Conservation (phyloP, 2,329 filamentous ascomycete genomes). For the Cercospora beticola region DNA sequence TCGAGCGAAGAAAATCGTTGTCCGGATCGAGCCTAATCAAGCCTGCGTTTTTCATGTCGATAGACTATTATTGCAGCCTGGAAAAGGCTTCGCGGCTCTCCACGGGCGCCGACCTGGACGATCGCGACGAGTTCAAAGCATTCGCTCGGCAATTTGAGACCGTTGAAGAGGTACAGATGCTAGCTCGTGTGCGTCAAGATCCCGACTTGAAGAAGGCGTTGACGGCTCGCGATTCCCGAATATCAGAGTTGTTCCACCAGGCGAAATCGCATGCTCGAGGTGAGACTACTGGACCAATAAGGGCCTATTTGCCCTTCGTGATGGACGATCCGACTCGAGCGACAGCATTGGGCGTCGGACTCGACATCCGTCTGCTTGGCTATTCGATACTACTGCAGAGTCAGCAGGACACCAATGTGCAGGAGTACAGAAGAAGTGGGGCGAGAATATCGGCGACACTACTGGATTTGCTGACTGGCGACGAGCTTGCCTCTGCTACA, state of each 20-base stretch:
- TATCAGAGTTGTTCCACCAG: slow-evolving; percentile 50
- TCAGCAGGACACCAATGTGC: slow-evolving; percentile 28
- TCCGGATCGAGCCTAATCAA: slow-evolving; percentile 35
- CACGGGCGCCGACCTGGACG: not conserved
- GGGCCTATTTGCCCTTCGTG: slow-evolving; percentile 66
- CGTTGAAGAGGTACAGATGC: slow-evolving; percentile 3
- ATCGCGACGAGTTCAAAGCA: slow-evolving; percentile 11
- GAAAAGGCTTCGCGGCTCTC: slow-evolving; percentile 21
- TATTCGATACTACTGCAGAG: slow-evolving; percentile 40
- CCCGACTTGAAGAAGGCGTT: slow-evolving; percentile 1
- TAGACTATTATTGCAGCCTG: slow-evolving; percentile 37
- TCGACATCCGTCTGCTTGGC: slow-evolving; percentile 39
- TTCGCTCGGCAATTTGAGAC: slow-evolving; percentile 21
- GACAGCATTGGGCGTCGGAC: slow-evolving; percentile 46
- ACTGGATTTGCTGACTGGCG: slow-evolving; percentile 8
- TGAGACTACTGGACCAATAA: slow-evolving; percentile 31
- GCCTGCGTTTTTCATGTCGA: slow-evolving; percentile 44
- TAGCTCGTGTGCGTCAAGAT: slow-evolving; percentile 10
- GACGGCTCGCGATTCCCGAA: slow-evolving; percentile 19
- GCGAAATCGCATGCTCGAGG: slow-evolving; percentile 30
- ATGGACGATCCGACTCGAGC: slow-evolving; percentile 48
- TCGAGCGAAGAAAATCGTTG: slow-evolving; percentile 39
- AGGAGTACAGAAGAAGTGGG: slow-evolving; percentile 44
- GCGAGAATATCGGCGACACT: slow-evolving; percentile 24
- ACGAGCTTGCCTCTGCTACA: not conserved